phyloP scores from a whole-genome alignment of 2,329 filamentous ascomycete species.

The Albifimbria verrucaria region DNA sequence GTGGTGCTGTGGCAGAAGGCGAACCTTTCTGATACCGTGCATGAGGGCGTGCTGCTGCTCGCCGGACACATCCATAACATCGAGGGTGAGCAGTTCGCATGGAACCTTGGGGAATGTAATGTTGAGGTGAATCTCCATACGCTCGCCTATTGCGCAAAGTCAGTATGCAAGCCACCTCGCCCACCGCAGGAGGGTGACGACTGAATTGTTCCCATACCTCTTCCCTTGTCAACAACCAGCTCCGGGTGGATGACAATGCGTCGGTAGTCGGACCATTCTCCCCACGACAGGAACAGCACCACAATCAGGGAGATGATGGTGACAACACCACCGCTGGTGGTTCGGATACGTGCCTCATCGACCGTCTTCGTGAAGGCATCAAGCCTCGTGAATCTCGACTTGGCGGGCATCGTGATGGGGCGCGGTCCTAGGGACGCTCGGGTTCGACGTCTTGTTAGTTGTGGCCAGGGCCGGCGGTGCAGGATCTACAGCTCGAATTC shows the following conservation, averaged over 20 bases:
- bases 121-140: constrained; percentile 99
- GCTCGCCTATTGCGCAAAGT: constrained; percentile 61
- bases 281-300: constrained; percentile 84
- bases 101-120: constrained; percentile 91
- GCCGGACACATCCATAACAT: constrained; percentile 98
- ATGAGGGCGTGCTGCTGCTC: constrained; percentile 94
- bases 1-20: constrained; percentile 67
- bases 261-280: constrained; percentile 94
- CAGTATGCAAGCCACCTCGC: constrained; percentile 23
- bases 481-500: not conserved
- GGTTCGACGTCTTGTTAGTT: not conserved
- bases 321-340: constrained; percentile 91
- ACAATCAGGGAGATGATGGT: constrained; percentile 87
- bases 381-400: constrained; percentile 92
- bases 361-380: constrained; percentile 99
- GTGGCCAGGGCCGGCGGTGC: not conserved
- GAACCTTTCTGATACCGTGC: constrained; percentile 89
- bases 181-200: no score
- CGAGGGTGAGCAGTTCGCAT: constrained; percentile 91
- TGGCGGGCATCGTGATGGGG: constrained; percentile 67
- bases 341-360: constrained; percentile 94
- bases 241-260: constrained; percentile 84
- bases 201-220: constrained; percentile 63
- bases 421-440: not conserved
- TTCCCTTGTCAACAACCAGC: constrained; percentile 91